A percentile compares a stretch with the other conserved stretches of the same genome.
Conservation (phyloP, 176 grass and related monocot genomes). For the Pontederia paniculata region DNA sequence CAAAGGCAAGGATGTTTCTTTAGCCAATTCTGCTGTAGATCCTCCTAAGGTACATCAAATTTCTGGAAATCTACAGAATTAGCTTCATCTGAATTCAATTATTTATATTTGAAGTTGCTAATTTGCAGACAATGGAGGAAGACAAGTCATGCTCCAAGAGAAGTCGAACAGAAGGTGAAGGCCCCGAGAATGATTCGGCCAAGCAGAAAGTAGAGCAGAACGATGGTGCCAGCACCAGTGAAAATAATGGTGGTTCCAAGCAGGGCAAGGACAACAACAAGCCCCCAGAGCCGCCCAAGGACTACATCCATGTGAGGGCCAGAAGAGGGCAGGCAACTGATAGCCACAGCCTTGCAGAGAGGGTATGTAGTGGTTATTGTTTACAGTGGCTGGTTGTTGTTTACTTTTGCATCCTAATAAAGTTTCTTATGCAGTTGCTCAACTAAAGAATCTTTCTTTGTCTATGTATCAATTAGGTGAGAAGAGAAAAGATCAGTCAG, state of each 20-base stretch:
- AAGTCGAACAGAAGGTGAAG: neutral
- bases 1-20: constrained; percentile 53
- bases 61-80: neutral
- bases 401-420: constrained; percentile 11
- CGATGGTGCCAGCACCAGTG: constrained; percentile 24
- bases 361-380: constrained; percentile 28
- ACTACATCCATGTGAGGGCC: constrained; percentile 92
- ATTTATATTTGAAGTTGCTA: neutral
- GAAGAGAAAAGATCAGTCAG: constrained; percentile 83
- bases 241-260: constrained; percentile 33
- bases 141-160: neutral
- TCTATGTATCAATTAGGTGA: constrained; percentile 32
- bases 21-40: constrained; percentile 37
- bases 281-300: constrained; percentile 49
- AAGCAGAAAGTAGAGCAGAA: constrained; percentile 56
- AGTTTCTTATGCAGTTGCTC: constrained; percentile 7
- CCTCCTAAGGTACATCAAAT: constrained; percentile 42
- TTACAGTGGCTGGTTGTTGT: too few species aligned
- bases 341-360: constrained; percentile 96
- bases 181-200: neutral
- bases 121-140: constrained; percentile 25
- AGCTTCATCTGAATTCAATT: neutral
- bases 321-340: constrained; percentile 94
- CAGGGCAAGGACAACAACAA: constrained; percentile 58
- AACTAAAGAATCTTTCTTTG: constrained; percentile 4